Evolutionary conservation across 805 yeast species (phyloP).

Genomic region (Huiozyma naganishii): DNA sequence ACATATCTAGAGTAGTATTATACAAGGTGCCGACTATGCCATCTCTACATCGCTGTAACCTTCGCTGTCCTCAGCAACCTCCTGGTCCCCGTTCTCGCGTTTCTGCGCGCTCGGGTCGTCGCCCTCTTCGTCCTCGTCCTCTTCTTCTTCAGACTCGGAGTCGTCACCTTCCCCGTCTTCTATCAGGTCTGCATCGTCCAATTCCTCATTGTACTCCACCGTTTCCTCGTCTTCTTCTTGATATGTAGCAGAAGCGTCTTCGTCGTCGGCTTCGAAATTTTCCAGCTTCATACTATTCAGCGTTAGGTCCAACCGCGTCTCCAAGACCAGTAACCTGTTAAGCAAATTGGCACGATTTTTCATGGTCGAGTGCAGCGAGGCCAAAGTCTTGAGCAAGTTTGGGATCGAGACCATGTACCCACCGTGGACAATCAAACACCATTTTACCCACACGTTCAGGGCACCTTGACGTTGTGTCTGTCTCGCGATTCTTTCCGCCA

Average conservation of each 20-base stretch:
- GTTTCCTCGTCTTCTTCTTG: constrained; percentile 32
- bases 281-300: constrained; percentile 51
- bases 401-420: constrained; percentile 41
- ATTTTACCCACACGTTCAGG: constrained; percentile 69
- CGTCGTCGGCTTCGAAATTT: constrained; percentile 27
- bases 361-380: constrained; percentile 55
- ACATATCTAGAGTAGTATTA: too few species aligned
- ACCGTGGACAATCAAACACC: constrained; percentile 78
- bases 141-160: constrained; percentile 20
- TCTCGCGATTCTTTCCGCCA: constrained; percentile 51
- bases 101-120: constrained; percentile 1
- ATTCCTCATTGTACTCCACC: constrained; percentile 65
- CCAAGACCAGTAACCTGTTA: constrained; percentile 65
- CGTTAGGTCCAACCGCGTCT: constrained; percentile 67
- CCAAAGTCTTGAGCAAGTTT: constrained; percentile 45
- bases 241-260: constrained; percentile 6
- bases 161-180: constrained; percentile 39
- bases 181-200: constrained; percentile 37
- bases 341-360: constrained; percentile 55
- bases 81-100: constrained; percentile 10
- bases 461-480: constrained; percentile 43
- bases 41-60: constrained; percentile 34
- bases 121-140: constrained; percentile 6
- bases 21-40: constrained; percentile 4
- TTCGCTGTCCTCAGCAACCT: constrained; percentile 27